Evolutionary conservation across 495 filamentous ascomycete genomes (phyloP).

Genomic region (Evernia prunastri): DNA sequence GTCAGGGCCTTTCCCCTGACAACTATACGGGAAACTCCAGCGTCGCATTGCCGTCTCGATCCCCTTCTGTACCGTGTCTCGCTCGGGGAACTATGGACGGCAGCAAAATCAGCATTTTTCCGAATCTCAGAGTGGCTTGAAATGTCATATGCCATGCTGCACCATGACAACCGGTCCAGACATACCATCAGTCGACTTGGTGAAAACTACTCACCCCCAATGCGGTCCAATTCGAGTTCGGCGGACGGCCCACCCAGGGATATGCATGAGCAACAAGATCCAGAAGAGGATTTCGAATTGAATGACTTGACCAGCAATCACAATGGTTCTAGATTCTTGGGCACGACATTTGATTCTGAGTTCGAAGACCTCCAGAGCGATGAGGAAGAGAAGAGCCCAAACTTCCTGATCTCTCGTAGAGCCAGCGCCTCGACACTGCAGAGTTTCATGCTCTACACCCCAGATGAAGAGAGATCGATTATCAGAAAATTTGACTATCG

Average conservation of each 20-base stretch:
- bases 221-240: conserved; percentile 3
- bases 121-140: neutral
- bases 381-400: neutral
- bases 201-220: neutral
- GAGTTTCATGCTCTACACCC: conserved; percentile 60
- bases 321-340: neutral
- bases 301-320: conserved; percentile 4
- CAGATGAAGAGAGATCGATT: conserved; percentile 66
- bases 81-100: neutral
- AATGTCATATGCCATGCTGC: conserved; percentile 14
- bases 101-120: neutral
- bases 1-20: neutral
- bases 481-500: conserved; percentile 66
- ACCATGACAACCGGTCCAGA: conserved; percentile 7
- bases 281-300: conserved; percentile 11
- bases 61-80: neutral
- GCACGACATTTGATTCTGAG: neutral
- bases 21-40: neutral
- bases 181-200: neutral
- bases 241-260: neutral
- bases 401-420: conserved; percentile 17
- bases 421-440: conserved; percentile 38
- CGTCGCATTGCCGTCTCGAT: neutral
- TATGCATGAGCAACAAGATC: neutral
- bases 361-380: neutral